phyloP scores from a whole-genome alignment of 345 rosid genomes.

The Tarenaya hassleriana region DNA sequence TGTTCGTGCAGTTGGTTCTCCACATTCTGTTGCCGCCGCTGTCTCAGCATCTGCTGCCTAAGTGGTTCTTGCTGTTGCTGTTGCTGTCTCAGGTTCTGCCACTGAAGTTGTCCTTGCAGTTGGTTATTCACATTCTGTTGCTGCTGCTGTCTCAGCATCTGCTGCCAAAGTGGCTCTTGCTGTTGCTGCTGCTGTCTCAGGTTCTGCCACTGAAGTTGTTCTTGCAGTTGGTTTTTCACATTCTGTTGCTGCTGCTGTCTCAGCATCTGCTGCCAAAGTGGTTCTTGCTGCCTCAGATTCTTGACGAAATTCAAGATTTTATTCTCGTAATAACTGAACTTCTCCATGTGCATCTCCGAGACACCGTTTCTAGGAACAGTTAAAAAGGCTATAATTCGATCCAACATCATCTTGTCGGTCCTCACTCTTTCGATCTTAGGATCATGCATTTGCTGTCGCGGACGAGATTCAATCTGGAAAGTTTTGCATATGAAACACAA shows the following conservation, averaged over 20 bases:
- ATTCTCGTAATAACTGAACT: slow-evolving; percentile 23
- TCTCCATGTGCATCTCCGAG: slow-evolving; percentile 31
- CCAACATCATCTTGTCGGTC: slow-evolving; percentile 15
- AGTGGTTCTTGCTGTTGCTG: slow-evolving; percentile 37
- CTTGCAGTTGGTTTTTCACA: slow-evolving; percentile 49
- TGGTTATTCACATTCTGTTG: slow-evolving; percentile 38
- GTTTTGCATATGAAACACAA: too few relatives aligned
- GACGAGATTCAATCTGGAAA: slow-evolving; percentile 33
- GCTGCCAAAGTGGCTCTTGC: slow-evolving; percentile 48
- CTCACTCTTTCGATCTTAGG: slow-evolving; percentile 29
- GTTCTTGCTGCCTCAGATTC: slow-evolving; percentile 14
- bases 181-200: slow-evolving; percentile 57
- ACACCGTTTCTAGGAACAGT: slow-evolving; percentile 23
- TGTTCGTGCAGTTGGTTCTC: slow-evolving; percentile 42
- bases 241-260: too few relatives aligned
- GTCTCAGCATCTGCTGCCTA: slow-evolving; percentile 28
- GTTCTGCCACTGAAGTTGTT: slow-evolving; percentile 40
- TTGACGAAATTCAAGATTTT: slow-evolving; percentile 19
- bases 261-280: too few relatives aligned
- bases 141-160: slow-evolving; percentile 38
- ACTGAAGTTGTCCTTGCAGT: slow-evolving; percentile 20
- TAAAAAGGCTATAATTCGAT: slow-evolving; percentile 22
- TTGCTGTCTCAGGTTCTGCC: slow-evolving; percentile 48
- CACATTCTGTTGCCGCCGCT: slow-evolving; percentile 24
- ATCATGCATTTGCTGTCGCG: slow-evolving; percentile 19